phyloP scores from a whole-genome alignment of 768 basidiomycete genomes.

The Favolaschia claudopus region DNA sequence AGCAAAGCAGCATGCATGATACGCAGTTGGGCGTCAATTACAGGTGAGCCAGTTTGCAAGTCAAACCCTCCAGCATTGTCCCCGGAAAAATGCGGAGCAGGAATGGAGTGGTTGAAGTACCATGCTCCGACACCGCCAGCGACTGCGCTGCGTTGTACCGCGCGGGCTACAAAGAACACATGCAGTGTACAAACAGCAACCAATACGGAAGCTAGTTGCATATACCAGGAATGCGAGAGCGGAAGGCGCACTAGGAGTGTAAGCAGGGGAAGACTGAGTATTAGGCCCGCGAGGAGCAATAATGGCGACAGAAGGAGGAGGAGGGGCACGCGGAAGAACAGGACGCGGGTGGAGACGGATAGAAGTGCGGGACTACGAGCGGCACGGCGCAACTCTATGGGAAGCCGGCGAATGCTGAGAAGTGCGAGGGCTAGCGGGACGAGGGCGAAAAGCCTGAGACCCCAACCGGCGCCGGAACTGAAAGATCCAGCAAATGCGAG shows the following conservation, averaged over 20 bases:
- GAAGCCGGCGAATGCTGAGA: conserved; percentile 74
- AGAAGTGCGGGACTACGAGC: conserved; percentile 72
- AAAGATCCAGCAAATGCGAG: conserved; percentile 76
- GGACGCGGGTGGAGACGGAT: conserved; percentile 69
- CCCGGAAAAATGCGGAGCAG: neutral
- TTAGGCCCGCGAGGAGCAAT: conserved; percentile 70
- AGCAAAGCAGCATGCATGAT: conserved; percentile 78
- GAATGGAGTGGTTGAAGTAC: conserved; percentile 65
- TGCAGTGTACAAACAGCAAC: conserved; percentile 93
- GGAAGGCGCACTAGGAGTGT: conserved; percentile 82
- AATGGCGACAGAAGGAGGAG: conserved; percentile 78
- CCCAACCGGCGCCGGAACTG: conserved; percentile 30
- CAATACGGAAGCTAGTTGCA: conserved; percentile 76
- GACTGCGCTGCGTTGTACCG: conserved; percentile 75
- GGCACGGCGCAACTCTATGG: conserved; percentile 68
- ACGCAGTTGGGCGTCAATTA: conserved; percentile 62
- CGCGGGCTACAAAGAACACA: conserved; percentile 75
- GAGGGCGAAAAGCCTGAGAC: conserved; percentile 81
- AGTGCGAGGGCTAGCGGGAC: conserved; percentile 75
- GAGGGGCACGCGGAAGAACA: conserved; percentile 72
- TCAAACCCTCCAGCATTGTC: neutral
- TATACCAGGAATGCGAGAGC: conserved; percentile 79
- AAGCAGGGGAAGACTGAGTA: conserved; percentile 81
- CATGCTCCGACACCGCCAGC: conserved; percentile 90
- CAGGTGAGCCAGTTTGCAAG: conserved; percentile 50